Base-by-base conservation (phyloP, 2,329 filamentous ascomycete species). In the Fusarium hainanense region DNA sequence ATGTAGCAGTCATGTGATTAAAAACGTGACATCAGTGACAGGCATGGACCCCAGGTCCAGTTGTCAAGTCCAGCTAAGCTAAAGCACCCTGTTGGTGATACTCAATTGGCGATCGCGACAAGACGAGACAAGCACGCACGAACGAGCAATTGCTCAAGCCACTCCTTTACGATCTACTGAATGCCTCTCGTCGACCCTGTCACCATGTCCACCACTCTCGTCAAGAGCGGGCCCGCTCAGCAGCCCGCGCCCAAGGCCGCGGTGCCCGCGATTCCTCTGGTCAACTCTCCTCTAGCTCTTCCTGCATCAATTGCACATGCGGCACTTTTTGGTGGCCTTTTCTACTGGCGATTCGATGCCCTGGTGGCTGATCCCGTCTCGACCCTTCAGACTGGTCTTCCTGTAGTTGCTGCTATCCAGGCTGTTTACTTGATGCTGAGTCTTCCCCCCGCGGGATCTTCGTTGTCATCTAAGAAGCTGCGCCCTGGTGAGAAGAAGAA, bases 351-450 rank as follows among this genome's bases (percentile, higher is more conserved):
- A 41, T 95, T 97, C 79, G 77, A 82, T 37, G 81, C 85, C 20
- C 84, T 97, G 27, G 91, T 97, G 28, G 82, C 85, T 18, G 87
- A 94, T 69, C 93, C 94, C 1, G 86, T 91, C 4, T 80, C 85
- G 18, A 86, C 90, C 9, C 85, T 97, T 40, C 79, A 86, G 16
- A 84, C 77, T 30, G 83, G 89, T 4, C 81, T 95, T 4, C 85
- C 90, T 1, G 85, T 88, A 14, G 82, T 94, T 16, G 86, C 87
- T 5, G 79, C 84, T 7, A 77, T 93, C 5, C 94, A 97, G 78
- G 82, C 85, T 14, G 81, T 79, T 13, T 92, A 92, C 74, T 86
- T 87, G 6, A 78, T 90, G 14, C 69, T 88, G 42, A 92, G 90
- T 58, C 83, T 93, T 27, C 90, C 91, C 3, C 82, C 88, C 10